Evolutionary conservation across 768 basidiomycete species (phyloP).

Genomic region (Auricularia cornea): DNA sequence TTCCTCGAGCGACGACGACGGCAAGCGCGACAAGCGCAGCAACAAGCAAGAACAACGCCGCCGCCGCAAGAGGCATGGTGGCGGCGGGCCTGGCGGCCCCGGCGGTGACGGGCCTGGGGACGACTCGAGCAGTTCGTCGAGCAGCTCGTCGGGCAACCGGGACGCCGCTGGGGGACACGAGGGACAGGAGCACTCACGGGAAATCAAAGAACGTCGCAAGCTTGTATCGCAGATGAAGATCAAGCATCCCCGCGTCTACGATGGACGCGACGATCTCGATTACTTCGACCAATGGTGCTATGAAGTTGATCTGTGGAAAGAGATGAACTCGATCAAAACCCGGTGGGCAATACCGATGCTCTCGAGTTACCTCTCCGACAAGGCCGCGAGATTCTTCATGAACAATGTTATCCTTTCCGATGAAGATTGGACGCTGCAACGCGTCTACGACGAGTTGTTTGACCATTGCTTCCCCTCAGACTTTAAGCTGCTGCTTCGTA

Average conservation of each 20-base stretch:
- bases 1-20: too few species aligned
- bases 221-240: neutral
- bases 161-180: neutral
- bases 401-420: constrained; percentile 19
- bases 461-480: constrained; percentile 30
- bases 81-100: too few species aligned
- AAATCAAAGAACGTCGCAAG: neutral
- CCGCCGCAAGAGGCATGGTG: too few species aligned
- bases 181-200: too few species aligned
- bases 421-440: constrained; percentile 18
- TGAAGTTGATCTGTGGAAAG: constrained; percentile 1
- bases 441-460: constrained; percentile 28
- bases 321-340: neutral
- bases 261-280: constrained; percentile 2
- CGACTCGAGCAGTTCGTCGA: too few species aligned
- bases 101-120: too few species aligned
- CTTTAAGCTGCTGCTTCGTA: constrained; percentile 18
- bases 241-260: constrained; percentile 1
- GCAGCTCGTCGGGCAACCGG: too few species aligned
- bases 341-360: neutral
- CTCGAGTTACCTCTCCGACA: constrained; percentile 20
- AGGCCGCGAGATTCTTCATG: constrained; percentile 26
- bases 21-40: too few species aligned
- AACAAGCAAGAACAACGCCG: too few species aligned
- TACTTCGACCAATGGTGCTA: constrained; percentile 1